Evolutionary conservation across 2,329 filamentous ascomycete genomes (phyloP).

Genomic region (Diaporthe aspalathi): DNA sequence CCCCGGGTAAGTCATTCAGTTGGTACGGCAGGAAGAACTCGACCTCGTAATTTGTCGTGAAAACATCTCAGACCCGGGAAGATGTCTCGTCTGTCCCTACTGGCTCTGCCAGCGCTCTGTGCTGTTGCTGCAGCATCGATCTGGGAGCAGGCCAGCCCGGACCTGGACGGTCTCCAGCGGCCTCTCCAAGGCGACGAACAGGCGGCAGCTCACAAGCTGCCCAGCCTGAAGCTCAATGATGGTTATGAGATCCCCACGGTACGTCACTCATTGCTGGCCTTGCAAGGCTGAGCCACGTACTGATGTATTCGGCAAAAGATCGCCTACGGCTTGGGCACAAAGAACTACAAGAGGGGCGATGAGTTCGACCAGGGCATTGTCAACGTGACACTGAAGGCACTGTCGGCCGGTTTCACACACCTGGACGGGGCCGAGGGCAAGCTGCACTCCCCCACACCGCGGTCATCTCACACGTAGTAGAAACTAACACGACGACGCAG

Average conservation of each 20-base stretch:
- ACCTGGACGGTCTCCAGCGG: constrained; percentile 14
- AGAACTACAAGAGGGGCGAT: constrained; percentile 29
- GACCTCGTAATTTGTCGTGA: background rate
- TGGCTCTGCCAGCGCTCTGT: constrained; percentile 19
- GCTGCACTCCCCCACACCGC: background rate
- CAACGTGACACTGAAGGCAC: constrained; percentile 31
- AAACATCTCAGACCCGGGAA: background rate
- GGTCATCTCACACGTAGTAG: background rate
- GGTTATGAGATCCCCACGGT: constrained; percentile 30
- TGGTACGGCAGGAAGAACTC: background rate
- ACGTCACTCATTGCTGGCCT: background rate
- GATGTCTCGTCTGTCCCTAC: constrained; percentile 17
- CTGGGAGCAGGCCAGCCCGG: constrained; percentile 16
- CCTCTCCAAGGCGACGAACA: constrained; percentile 14
- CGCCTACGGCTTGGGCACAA: constrained; percentile 36
- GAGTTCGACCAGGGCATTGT: constrained; percentile 36
- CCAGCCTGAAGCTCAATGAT: constrained; percentile 34
- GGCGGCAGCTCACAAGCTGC: constrained; percentile 18
- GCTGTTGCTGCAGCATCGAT: constrained; percentile 9
- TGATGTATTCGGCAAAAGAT: constrained; percentile 3
- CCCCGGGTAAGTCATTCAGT: too few relatives aligned
- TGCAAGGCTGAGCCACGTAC: background rate
- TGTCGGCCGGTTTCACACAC: constrained; percentile 35
- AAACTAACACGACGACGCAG: background rate
- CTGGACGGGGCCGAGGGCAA: constrained; percentile 37